phyloP scores from a whole-genome alignment of 1,284 basidiomycete genomes.

The Boletus semigastroideus region DNA sequence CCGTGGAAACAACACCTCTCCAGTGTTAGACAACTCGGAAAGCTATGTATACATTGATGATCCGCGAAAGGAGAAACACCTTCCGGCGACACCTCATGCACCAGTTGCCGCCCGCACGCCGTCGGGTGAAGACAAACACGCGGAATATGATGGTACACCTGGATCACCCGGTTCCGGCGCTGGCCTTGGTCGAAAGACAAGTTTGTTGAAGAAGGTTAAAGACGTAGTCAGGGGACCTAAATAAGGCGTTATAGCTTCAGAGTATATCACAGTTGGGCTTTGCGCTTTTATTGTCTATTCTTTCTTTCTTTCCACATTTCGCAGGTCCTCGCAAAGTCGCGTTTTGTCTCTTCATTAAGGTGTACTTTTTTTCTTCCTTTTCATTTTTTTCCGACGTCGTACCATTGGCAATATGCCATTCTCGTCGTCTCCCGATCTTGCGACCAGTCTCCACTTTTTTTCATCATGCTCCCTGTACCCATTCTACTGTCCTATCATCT shows the following conservation, averaged over 20 bases:
- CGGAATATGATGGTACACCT: conserved; percentile 51
- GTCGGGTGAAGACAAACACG: conserved; percentile 36
- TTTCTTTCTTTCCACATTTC: conserved; percentile 3
- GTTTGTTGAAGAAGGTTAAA: conserved; percentile 76
- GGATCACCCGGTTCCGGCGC: conserved; percentile 37
- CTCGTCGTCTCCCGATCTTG: conserved; percentile 9
- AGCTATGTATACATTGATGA: conserved; percentile 66
- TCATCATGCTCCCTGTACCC: conserved; percentile 34
- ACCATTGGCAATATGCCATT: background rate
- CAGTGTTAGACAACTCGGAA: conserved; percentile 47
- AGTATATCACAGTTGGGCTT: conserved; percentile 9
- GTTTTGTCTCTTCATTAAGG: background rate
- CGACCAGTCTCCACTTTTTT: conserved; percentile 5
- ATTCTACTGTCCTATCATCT: conserved; percentile 30
- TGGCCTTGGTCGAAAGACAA: conserved; percentile 68
- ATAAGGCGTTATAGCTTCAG: conserved; percentile 25
- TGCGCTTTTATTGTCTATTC: conserved; percentile 1
- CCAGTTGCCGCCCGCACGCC: conserved; percentile 28
- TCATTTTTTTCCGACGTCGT: background rate
- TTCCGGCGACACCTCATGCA: conserved; percentile 53
- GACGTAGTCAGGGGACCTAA: conserved; percentile 62
- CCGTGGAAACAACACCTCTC: conserved; percentile 35
- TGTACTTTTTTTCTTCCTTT: background rate
- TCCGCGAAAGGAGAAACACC: conserved; percentile 56
- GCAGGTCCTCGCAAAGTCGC: conserved; percentile 6